Evolutionary conservation across 192 early-diverging fungal species (phyloP), one percentile per base, ranked within the genome.

Genomic region (Entomortierella chlamydospora): DNA sequence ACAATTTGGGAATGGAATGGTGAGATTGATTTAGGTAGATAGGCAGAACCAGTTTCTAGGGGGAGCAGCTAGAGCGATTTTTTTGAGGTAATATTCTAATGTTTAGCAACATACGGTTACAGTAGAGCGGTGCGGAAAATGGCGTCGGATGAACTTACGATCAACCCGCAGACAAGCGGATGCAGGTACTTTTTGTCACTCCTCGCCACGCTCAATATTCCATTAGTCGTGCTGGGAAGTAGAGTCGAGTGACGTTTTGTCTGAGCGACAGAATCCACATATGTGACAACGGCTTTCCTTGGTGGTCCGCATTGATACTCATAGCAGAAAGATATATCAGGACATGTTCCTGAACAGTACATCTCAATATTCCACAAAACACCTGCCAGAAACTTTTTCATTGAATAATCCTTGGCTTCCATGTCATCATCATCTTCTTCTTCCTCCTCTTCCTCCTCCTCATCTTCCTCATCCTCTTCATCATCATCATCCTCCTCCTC

Each of bases 281-380:
- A 82, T 15, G 33, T n/a, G 15, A 70, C n/a, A 12, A 82, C 30
- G 25, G 56, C 57, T 42, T 70, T 42, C 15, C 71, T 66, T n/a
- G 70, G 61, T 10, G 79, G 79, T 7, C 29, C 69, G 9, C 31
- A 25, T 43, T 37, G 61, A 39, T 29, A 73, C 25, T 50, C 39
- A 60, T 81, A 81, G 9, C 37, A 51, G 49, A 64, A 81, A 2
- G 60, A 61, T 0, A 81, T 64, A 29, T 81, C 79, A 0, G 81
- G 81, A 51, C 81, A 82, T 3, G 28, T 68, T 53, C 81, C 81
- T 34, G 71, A 61, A 51, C 67, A 70, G 60, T 82, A 82, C 81
- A 74, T 70, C 61, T 73, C 72, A 5, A 81, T 17, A 30, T 81
- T 81, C 79, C 79, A 81, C 1, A 81, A 57, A 12, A 81, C n/a